Conservation (phyloP, 768 basidiomycete genomes). For the Leccinum disarticulatum region DNA sequence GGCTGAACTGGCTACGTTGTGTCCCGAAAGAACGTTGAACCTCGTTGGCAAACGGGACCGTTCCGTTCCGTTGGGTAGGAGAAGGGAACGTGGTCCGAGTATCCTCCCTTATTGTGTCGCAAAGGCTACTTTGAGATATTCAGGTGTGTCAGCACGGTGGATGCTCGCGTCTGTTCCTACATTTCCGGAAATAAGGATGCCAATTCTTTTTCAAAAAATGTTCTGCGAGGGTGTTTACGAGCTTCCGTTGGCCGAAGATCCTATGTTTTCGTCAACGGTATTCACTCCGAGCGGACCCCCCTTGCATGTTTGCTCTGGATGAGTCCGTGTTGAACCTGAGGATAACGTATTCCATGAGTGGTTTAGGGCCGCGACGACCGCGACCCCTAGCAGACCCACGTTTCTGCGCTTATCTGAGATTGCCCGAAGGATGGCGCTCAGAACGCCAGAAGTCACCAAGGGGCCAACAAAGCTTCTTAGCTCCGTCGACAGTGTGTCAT, state of each 20-base stretch:
- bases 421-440: slow-evolving; percentile 4
- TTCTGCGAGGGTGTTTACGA: slow-evolving; percentile 14
- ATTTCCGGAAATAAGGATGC: slow-evolving; percentile 22
- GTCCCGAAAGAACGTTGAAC: slow-evolving; percentile 14
- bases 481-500: slow-evolving; percentile 14
- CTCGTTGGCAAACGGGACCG: slow-evolving; percentile 10
- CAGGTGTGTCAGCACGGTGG: slow-evolving; percentile 6
- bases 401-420: slow-evolving; percentile 22
- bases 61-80: slow-evolving; percentile 13
- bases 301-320: slow-evolving; percentile 1
- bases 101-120: slow-evolving; percentile 13
- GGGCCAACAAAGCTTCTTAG: slow-evolving; percentile 6
- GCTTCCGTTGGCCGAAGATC: slow-evolving; percentile 9
- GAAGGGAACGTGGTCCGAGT: slow-evolving; percentile 11
- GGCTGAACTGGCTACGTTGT: slow-evolving; percentile 28
- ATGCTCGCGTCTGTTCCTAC: neutral
- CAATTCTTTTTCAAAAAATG: slow-evolving; percentile 9
- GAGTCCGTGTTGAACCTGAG: neutral
- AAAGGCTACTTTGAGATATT: slow-evolving; percentile 16
- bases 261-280: slow-evolving; percentile 3
- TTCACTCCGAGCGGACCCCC: slow-evolving; percentile 8
- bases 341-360: neutral
- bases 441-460: slow-evolving; percentile 17
- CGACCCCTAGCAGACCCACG: slow-evolving; percentile 1
- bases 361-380: neutral